Evolutionary conservation across 768 basidiomycete species (phyloP).

Genomic region (Mycena epipterygia): DNA sequence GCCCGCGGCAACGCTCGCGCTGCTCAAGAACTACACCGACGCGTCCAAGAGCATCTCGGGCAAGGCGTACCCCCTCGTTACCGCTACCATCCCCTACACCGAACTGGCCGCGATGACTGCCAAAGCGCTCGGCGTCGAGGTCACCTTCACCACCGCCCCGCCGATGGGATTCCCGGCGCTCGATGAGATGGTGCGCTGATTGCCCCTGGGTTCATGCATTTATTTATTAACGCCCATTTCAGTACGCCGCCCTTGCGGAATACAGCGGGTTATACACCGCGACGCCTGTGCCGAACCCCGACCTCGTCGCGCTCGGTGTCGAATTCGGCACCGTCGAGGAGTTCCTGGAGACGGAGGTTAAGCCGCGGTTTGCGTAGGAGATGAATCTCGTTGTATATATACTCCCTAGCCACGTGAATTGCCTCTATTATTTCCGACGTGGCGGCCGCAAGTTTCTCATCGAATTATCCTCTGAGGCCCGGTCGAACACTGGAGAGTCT

Average conservation of each 20-base stretch:
- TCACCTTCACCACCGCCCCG: slow-evolving; percentile 5
- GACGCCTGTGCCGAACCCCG: slow-evolving; percentile 11
- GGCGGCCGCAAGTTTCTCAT: no score
- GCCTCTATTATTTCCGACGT: no score
- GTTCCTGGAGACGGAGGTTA: slow-evolving; percentile 17
- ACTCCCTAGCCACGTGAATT: no score
- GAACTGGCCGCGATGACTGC: slow-evolving; percentile 2
- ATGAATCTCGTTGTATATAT: no score
- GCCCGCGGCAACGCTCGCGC: background rate
- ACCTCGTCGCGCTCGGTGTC: background rate
- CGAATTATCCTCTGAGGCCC: no score
- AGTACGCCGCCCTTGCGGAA: slow-evolving; percentile 6
- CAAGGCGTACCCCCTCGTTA: slow-evolving; percentile 17
- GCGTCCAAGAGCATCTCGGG: slow-evolving; percentile 6
- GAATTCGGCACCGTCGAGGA: slow-evolving; percentile 14
- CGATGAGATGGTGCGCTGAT: no score
- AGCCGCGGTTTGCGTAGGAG: slow-evolving; percentile 1
- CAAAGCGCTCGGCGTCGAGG: slow-evolving; percentile 15
- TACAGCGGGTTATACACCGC: slow-evolving; percentile 9
- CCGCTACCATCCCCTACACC: background rate
- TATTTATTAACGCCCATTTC: no score
- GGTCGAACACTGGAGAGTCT: no score
- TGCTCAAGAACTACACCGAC: slow-evolving; percentile 20
- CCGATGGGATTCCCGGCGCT: background rate
- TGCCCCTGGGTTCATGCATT: background rate